Evolutionary conservation across 176 grass and related monocot species (phyloP).

Genomic region (Carex littledalei): DNA sequence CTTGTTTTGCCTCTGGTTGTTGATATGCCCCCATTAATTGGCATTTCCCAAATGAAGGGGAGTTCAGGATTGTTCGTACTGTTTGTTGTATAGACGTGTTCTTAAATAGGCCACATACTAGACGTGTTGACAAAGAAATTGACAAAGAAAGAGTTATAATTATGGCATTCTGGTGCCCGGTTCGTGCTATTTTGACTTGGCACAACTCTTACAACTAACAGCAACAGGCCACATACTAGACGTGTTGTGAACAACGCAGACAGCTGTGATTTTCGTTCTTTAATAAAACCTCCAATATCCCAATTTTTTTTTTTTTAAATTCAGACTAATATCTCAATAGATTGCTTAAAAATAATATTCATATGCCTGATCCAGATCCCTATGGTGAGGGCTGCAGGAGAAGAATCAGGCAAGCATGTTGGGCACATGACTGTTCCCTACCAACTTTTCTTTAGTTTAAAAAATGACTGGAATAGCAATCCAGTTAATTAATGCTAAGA

Average conservation of each 20-base stretch:
- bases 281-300: neutral
- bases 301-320: constrained; percentile 5
- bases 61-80: neutral
- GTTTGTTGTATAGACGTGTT: neutral
- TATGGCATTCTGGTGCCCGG: neutral
- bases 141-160: neutral
- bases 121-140: too few species aligned
- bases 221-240: neutral
- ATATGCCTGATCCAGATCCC: neutral
- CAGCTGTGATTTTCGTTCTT: neutral
- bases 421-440: constrained; percentile 24
- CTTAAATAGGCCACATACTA: neutral
- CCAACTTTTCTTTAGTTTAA: neutral
- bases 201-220: neutral
- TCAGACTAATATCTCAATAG: constrained; percentile 1
- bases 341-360: neutral
- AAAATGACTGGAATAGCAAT: neutral
- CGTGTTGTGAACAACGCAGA: constrained; percentile 26
- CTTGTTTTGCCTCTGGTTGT: neutral
- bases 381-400: neutral
- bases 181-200: neutral
- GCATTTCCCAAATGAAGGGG: neutral
- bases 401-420: constrained; percentile 16
- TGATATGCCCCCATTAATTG: neutral
- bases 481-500: neutral